Conservation (phyloP, 306 rosid species). For the Crotalaria pallida region DNA sequence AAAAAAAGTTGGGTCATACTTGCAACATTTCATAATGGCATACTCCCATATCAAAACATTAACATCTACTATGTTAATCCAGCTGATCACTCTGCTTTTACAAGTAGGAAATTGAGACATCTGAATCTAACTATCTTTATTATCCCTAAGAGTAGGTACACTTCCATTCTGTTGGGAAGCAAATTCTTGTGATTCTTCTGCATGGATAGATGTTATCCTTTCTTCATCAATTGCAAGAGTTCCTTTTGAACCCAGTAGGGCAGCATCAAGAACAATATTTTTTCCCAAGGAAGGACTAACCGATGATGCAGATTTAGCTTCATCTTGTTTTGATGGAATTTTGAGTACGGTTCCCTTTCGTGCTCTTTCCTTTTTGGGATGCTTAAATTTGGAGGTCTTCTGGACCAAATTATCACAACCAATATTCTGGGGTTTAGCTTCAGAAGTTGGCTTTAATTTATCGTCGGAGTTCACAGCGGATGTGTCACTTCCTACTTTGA, state of each 20-base stretch:
- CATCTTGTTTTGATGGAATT: slow-evolving; percentile 52
- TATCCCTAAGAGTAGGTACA: slow-evolving; percentile 32
- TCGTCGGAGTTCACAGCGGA: slow-evolving; percentile 23
- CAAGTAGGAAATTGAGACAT: slow-evolving; percentile 28
- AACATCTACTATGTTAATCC: slow-evolving; percentile 8
- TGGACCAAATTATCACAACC: slow-evolving; percentile 26
- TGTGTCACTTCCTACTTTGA: slow-evolving; percentile 35
- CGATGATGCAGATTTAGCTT: slow-evolving; percentile 37
- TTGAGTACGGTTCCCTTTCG: no score
- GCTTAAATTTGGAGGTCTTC: slow-evolving; percentile 36
- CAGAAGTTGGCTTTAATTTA: slow-evolving; percentile 27
- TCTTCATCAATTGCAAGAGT: slow-evolving; percentile 63
- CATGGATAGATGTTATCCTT: slow-evolving; percentile 17
- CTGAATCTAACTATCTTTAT: slow-evolving; percentile 38
- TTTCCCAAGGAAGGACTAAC: slow-evolving; percentile 44
- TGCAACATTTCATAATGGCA: slow-evolving; percentile 8
- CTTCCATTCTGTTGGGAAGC: slow-evolving; percentile 35
- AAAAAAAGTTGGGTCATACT: slow-evolving; percentile 52
- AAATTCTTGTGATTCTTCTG: slow-evolving; percentile 52
- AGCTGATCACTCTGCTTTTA: slow-evolving; percentile 30
- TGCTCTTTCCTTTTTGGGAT: slow-evolving; percentile 29
- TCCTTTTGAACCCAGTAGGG: slow-evolving; percentile 59
- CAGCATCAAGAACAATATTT: slow-evolving; percentile 71
- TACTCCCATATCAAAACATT: background rate
- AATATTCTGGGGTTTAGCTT: slow-evolving; percentile 24